Percentiles rank a stretch among this genome's conserved stretches.
These are phyloP conservation scores for Amanita subjunquillea DNA, from an alignment of 768 basidiomycete species.

Conservation along the genomic window DNA sequence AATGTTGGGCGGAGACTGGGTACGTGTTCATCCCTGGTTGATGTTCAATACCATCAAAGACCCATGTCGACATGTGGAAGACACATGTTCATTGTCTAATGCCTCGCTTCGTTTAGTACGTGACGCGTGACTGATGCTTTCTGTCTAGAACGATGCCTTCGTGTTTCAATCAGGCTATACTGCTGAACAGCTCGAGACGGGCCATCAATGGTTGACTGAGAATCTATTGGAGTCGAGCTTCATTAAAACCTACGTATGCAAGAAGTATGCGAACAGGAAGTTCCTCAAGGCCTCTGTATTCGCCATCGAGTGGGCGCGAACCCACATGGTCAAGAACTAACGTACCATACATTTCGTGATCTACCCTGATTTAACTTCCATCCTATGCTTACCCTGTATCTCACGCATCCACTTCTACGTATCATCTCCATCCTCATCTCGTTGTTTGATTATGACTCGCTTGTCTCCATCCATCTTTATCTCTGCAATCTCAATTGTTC, in stretches of 20 bases:
- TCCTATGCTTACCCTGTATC: slow-evolving; percentile 10
- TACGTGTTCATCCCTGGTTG: slow-evolving; percentile 32
- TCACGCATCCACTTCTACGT: slow-evolving; percentile 11
- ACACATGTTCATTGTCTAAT: slow-evolving; percentile 10
- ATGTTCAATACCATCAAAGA: slow-evolving; percentile 9
- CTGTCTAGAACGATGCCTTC: slow-evolving; percentile 72
- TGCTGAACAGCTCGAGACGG: slow-evolving; percentile 76
- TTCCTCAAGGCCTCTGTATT: slow-evolving; percentile 87
- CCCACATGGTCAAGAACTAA: slow-evolving; percentile 11
- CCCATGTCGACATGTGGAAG: slow-evolving; percentile 5
- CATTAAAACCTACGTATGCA: slow-evolving; percentile 78
- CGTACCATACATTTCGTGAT: not conserved
- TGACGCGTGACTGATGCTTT: slow-evolving; percentile 28
- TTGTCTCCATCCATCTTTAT: slow-evolving; percentile 17
- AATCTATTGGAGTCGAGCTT: slow-evolving; percentile 76
- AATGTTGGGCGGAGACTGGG: slow-evolving; percentile 97
- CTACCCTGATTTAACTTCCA: slow-evolving; percentile 1
- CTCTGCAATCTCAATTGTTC: slow-evolving; percentile 7
- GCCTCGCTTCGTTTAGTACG: not conserved
- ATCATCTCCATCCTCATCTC: slow-evolving; percentile 12
- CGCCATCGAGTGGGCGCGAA: slow-evolving; percentile 65
- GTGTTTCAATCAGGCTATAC: slow-evolving; percentile 90
- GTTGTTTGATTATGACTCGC: slow-evolving; percentile 12
- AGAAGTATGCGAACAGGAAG: slow-evolving; percentile 96
- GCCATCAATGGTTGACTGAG: slow-evolving; percentile 74